These are phyloP conservation scores for Tuber melanosporum DNA, from an alignment of 495 filamentous ascomycete genomes.

Conservation along the genomic window DNA sequence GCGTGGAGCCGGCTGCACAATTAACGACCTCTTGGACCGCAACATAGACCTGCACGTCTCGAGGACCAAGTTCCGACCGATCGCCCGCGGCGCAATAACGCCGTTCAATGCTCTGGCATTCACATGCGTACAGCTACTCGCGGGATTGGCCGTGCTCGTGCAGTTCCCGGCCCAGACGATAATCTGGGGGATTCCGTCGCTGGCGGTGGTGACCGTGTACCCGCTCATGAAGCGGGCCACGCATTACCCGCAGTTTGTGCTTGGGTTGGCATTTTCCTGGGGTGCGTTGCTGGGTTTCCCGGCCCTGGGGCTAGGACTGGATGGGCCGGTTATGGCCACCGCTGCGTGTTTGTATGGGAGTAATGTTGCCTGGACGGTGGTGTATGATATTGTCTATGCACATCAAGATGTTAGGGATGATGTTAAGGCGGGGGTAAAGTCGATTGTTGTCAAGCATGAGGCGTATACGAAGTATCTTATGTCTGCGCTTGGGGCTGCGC, in stretches of 20 bases:
- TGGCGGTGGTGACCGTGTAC: conserved; percentile 74
- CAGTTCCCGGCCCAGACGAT: conserved; percentile 82
- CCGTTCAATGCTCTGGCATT: conserved; percentile 71
- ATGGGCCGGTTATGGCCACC: conserved; percentile 61
- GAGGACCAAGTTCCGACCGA: conserved; percentile 78
- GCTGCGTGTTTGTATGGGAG: conserved; percentile 73
- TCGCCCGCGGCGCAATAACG: conserved; percentile 76
- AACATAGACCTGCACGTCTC: conserved; percentile 86
- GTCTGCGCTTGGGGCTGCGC: conserved; percentile 63
- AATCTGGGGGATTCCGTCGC: conserved; percentile 77
- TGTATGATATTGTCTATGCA: conserved; percentile 99
- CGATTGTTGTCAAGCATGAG: conserved; percentile 84
- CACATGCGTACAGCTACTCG: conserved; percentile 70
- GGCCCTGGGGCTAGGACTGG: conserved; percentile 75
- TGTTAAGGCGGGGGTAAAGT: conserved; percentile 86
- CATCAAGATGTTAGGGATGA: conserved; percentile 98
- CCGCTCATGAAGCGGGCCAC: conserved; percentile 91
- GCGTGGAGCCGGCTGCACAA: conserved; percentile 95
- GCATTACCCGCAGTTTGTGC: conserved; percentile 85
- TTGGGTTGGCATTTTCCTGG: conserved; percentile 94
- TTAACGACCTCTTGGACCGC: conserved; percentile 96
- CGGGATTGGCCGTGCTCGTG: conserved; percentile 73
- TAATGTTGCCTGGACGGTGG: conserved; percentile 85
- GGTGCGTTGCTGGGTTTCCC: conserved; percentile 96
- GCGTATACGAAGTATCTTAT: conserved; percentile 80